Conservation (phyloP, 805 yeast genomes). For the Cyberlindnera euphorbiae region DNA sequence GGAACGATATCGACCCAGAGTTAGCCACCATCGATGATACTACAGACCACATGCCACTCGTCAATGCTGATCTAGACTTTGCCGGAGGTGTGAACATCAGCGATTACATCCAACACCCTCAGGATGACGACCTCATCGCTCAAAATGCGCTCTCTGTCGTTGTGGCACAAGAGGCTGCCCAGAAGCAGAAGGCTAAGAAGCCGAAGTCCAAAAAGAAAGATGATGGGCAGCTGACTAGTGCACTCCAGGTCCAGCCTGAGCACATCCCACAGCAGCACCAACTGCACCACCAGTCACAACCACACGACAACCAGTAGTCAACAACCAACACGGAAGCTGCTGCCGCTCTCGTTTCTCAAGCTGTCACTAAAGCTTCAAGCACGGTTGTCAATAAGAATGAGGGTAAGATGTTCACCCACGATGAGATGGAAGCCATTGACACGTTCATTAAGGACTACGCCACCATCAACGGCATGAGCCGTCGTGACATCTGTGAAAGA, state of each 20-base stretch:
- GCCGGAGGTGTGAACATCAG: constrained; percentile 40
- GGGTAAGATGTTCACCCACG: constrained; percentile 44
- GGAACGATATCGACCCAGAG: constrained; percentile 47
- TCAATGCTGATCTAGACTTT: constrained; percentile 62
- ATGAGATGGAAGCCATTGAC: constrained; percentile 69
- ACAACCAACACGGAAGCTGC: constrained; percentile 25
- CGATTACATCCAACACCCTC: constrained; percentile 26
- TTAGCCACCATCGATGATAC: constrained; percentile 44
- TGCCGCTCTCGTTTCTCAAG: constrained; percentile 37
- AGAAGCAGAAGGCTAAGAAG: constrained; percentile 10
- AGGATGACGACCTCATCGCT: constrained; percentile 10
- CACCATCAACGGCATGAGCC: constrained; percentile 52
- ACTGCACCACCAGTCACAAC: constrained; percentile 2
- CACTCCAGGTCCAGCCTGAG: too few relatives aligned
- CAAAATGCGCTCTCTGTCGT: constrained; percentile 9
- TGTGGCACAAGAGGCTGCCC: constrained; percentile 21
- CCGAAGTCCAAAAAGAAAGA: constrained; percentile 4
- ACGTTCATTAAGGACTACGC: constrained; percentile 68
- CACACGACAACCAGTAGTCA: constrained; percentile 3
- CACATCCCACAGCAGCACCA: too few relatives aligned
- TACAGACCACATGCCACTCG: constrained; percentile 57
- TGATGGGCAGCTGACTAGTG: too few relatives aligned
- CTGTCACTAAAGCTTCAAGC: constrained; percentile 39
- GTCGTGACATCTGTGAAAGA: constrained; percentile 71
- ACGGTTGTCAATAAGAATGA: constrained; percentile 11